Conservation (phyloP, 1,284 basidiomycete species). For the Singerocomus inundabilis region DNA sequence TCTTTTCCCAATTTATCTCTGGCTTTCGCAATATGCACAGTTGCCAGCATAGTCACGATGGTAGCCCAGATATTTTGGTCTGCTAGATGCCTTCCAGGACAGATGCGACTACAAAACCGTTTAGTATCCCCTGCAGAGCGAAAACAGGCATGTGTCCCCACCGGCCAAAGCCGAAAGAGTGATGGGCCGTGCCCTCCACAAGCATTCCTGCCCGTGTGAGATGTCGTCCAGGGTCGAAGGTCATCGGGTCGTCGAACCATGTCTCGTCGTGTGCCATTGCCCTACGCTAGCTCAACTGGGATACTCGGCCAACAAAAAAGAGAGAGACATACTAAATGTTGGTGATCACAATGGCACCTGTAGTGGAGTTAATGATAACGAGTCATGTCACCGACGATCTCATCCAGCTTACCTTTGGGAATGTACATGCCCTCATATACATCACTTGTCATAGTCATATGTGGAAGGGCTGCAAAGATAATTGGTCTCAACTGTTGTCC, state of each 20-base stretch:
- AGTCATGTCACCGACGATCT: neutral
- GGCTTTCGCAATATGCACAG: conserved; percentile 19
- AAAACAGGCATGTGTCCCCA: conserved; percentile 3
- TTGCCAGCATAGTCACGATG: conserved; percentile 27
- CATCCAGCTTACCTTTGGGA: conserved; percentile 26
- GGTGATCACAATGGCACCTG: conserved; percentile 25
- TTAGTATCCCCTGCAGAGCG: neutral
- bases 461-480: conserved; percentile 24
- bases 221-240: conserved; percentile 30
- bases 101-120: conserved; percentile 16
- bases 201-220: conserved; percentile 19
- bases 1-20: conserved; percentile 21
- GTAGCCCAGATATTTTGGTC: conserved; percentile 27
- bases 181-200: neutral
- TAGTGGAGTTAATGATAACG: neutral
- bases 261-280: conserved; percentile 28
- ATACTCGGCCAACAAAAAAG: neutral
- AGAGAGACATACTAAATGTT: conserved; percentile 28
- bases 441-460: conserved; percentile 25
- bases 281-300: conserved; percentile 13
- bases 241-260: conserved; percentile 20
- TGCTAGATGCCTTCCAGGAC: conserved; percentile 28
- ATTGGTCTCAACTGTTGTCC: neutral
- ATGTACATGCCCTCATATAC: conserved; percentile 34
- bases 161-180: conserved; percentile 31